Conservation (phyloP, 78 protist genomes). For the Guillardia theta region DNA sequence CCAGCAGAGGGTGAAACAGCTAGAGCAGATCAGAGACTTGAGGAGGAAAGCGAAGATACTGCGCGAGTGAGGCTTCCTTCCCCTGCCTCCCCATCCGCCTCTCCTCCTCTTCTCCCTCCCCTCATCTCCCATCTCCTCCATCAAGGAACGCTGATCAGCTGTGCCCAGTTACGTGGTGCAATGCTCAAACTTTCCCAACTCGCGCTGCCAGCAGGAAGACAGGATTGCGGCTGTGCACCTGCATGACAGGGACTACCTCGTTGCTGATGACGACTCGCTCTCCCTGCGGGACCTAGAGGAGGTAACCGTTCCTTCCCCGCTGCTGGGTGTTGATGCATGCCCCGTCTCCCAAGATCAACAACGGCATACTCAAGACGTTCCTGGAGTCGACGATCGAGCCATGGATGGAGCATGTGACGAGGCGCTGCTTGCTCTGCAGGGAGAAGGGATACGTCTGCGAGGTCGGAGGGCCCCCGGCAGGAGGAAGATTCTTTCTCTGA, state of each 20-base stretch:
- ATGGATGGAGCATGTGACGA: neutral
- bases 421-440: neutral
- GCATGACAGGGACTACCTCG: neutral
- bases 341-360: too few relatives aligned
- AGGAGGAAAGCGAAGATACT: too few relatives aligned
- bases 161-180: neutral
- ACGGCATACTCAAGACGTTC: too few relatives aligned
- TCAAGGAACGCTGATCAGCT: too few relatives aligned
- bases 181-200: neutral
- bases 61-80: too few relatives aligned
- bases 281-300: neutral
- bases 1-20: too few relatives aligned
- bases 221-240: neutral
- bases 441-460: neutral
- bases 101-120: too few relatives aligned
- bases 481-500: neutral
- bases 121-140: too few relatives aligned
- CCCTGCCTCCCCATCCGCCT: too few relatives aligned
- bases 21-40: too few relatives aligned
- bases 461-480: neutral
- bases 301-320: too few relatives aligned
- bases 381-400: neutral
- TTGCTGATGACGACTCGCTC: neutral
- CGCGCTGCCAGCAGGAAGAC: neutral
- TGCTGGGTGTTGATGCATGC: too few relatives aligned